Evolutionary conservation across 441 rosid genomes (phyloP), one percentile per base, ranked within the genome.

Genomic region (Pelargonium hybrid): DNA sequence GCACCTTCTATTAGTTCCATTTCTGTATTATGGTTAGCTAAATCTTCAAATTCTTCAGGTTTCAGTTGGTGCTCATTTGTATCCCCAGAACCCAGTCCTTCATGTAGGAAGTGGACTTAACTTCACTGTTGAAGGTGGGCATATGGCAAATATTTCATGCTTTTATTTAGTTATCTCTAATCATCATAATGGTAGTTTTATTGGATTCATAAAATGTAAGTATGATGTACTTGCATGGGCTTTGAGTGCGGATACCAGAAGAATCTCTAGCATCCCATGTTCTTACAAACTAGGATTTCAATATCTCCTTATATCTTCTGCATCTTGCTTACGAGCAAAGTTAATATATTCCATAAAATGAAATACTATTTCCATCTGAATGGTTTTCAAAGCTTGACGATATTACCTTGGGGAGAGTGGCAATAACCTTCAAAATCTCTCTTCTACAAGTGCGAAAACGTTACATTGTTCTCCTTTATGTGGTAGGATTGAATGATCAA

Each of bases 51-150:
- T 67, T 83, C 71, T 73, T 61, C 87, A 91, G 98, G 81, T 93
- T 79, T 90, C 93, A 70, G 97, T 91, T 75, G 98, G 98, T 71
- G 90, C 95, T 8, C 85, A 85, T 70, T 63, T 93, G 69, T 78
- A 75, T 83, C 98, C 96, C 67, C 93, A 79, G 77, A 88, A 85
- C 73, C 91, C 96, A 5, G 82, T 86, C 59, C 74, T 88, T 43
- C 85, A 54, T 72, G 70, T 76, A 66, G 98, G 98, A 74, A 84
- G 76, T 71, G 56, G 71, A 31, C 79, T 93, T 64, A 81, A 81
- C 79, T 87, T 91, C 80, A 82, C 81, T 71, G 62, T 89, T 47
- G 65, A 75, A 79, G 97, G 97, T 91, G 67, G 62, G 75, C 73
- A 56, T 64, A 25, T 73, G 64, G 65, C 56, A 70, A 67, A 45